These are phyloP conservation scores for Populus tomentosa DNA, from an alignment of 441 rosid genomes.

Conservation along the genomic window DNA sequence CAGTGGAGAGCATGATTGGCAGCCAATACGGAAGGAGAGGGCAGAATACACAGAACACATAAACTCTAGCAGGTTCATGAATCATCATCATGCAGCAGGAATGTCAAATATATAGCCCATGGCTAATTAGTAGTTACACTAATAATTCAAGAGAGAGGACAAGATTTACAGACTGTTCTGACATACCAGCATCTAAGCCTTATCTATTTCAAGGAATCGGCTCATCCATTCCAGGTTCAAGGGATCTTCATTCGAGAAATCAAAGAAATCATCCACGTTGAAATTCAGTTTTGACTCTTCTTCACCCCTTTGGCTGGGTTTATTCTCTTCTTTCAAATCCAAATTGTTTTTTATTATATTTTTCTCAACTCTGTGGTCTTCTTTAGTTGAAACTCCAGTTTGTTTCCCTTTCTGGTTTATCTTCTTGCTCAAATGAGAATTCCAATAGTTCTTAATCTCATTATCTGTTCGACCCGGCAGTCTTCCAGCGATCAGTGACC, in stretches of 20 bases:
- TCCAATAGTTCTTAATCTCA: slow-evolving; percentile 76
- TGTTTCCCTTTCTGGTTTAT: slow-evolving; percentile 38
- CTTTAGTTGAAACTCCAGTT: slow-evolving; percentile 16
- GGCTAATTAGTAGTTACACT: background rate
- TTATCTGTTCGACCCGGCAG: slow-evolving; percentile 72
- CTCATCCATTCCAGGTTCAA: slow-evolving; percentile 49
- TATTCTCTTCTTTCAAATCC: slow-evolving; percentile 12
- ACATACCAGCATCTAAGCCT: background rate
- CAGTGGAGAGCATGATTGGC: background rate
- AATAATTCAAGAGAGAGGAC: background rate
- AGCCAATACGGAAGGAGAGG: background rate
- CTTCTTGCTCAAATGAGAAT: slow-evolving; percentile 76
- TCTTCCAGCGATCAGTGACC: slow-evolving; percentile 77
- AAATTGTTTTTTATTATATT: background rate
- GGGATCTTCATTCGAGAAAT: slow-evolving; percentile 60
- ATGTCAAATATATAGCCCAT: background rate
- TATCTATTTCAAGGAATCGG: slow-evolving; percentile 35
- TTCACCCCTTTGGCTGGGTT: slow-evolving; percentile 1
- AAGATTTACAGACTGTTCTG: background rate
- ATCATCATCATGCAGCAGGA: background rate
- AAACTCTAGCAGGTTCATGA: background rate
- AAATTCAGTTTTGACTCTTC: slow-evolving; percentile 27
- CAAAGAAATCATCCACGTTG: slow-evolving; percentile 57
- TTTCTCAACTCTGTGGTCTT: slow-evolving; percentile 12
- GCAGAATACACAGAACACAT: background rate